Conservation (phyloP, 352 stramenopile species). For the Phytophthora pisi region DNA sequence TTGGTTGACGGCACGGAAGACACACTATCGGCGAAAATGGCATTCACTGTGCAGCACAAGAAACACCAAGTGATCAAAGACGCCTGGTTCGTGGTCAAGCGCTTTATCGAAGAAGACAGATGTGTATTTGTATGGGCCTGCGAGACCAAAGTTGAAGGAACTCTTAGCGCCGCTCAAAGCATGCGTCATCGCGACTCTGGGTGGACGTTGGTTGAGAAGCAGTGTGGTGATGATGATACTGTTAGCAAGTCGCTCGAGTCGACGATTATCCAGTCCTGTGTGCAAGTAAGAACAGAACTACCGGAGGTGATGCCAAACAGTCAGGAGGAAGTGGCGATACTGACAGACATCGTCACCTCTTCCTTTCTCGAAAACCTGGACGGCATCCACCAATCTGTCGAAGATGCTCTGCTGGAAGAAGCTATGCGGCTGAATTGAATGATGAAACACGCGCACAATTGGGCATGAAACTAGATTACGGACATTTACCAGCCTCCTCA, state of each 20-base stretch:
- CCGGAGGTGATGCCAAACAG: conserved; percentile 27
- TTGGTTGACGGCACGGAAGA: conserved; percentile 32
- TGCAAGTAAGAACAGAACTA: conserved; percentile 30
- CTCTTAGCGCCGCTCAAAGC: conserved; percentile 29
- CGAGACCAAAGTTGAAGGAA: conserved; percentile 32
- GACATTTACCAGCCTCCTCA: background rate
- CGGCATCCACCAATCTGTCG: conserved; percentile 35
- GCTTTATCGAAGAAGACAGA: conserved; percentile 27
- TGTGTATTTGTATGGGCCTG: conserved; percentile 39
- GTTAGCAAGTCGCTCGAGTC: conserved; percentile 7
- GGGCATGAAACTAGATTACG: background rate
- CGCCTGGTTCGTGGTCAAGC: conserved; percentile 34
- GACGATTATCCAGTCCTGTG: conserved; percentile 36
- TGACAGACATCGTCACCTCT: conserved; percentile 31
- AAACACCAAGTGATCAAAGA: conserved; percentile 33
- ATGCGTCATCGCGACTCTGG: conserved; percentile 28
- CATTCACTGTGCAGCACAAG: conserved; percentile 32
- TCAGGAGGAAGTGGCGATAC: conserved; percentile 32
- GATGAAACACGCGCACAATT: background rate
- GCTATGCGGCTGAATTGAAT: conserved; percentile 16
- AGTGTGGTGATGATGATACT: background rate
- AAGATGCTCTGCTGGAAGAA: conserved; percentile 36
- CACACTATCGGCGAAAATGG: conserved; percentile 39
- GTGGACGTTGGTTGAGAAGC: conserved; percentile 26
- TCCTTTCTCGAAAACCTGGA: conserved; percentile 39